phyloP scores from a whole-genome alignment of 208 protist species.

The Polymyxa betae region DNA sequence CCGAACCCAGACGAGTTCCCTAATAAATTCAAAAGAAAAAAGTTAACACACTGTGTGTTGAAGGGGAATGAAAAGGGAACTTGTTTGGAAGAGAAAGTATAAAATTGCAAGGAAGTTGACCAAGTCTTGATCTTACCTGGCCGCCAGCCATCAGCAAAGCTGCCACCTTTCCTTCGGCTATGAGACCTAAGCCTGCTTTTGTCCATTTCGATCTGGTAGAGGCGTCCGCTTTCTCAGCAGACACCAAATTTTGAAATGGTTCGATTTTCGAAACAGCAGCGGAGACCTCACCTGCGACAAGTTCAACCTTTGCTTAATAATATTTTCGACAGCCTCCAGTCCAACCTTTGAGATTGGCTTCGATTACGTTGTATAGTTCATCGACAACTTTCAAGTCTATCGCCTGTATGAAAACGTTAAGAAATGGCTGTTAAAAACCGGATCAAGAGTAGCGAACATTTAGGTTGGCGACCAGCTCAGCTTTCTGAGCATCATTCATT shows the following conservation, averaged over 20 bases:
- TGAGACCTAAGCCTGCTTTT: slow-evolving; percentile 75
- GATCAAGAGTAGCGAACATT: neutral
- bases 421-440: neutral
- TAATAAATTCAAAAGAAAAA: slow-evolving; percentile 10
- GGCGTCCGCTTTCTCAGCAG: neutral
- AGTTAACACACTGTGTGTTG: slow-evolving; percentile 23
- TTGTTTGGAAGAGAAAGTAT: slow-evolving; percentile 31
- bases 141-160: slow-evolving; percentile 95
- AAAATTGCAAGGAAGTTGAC: neutral
- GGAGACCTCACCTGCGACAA: neutral
- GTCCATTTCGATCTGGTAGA: slow-evolving; percentile 20
- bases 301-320: neutral
- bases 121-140: slow-evolving; percentile 69
- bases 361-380: neutral
- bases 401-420: neutral
- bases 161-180: slow-evolving; percentile 82
- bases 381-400: slow-evolving; percentile 30
- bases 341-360: slow-evolving; percentile 41
- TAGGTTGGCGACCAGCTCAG: slow-evolving; percentile 17
- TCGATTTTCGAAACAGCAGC: neutral
- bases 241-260: slow-evolving; percentile 43
- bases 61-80: slow-evolving; percentile 41
- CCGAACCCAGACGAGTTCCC: slow-evolving; percentile 92
- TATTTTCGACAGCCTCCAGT: neutral
- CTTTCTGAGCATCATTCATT: slow-evolving; percentile 3